phyloP scores from a whole-genome alignment of 306 rosid species.

The Dicorynia guianensis region DNA sequence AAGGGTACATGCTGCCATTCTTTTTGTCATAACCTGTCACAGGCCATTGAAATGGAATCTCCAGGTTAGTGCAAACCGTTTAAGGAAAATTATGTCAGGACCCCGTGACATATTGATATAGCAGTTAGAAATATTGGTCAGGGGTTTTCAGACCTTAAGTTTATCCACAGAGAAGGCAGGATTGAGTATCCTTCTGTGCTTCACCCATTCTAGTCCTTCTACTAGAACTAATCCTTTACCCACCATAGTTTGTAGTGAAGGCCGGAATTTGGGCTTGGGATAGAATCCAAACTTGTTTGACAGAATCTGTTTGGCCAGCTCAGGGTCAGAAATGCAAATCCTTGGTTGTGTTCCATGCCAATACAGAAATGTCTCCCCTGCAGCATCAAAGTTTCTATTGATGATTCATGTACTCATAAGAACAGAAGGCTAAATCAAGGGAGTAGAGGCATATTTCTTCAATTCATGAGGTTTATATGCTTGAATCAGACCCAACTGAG shows the following conservation, averaged over 20 bases:
- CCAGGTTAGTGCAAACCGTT: not conserved
- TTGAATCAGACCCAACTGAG: not conserved
- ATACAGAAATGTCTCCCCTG: constrained; percentile 48
- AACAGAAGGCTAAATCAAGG: not conserved
- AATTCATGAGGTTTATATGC: not conserved
- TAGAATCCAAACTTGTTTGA: constrained; percentile 19
- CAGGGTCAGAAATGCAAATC: no score
- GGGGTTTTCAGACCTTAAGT: constrained; percentile 35
- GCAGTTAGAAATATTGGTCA: not conserved
- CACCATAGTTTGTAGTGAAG: not conserved
- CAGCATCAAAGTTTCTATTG: not conserved
- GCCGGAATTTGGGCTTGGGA: constrained; percentile 9
- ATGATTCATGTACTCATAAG: not conserved
- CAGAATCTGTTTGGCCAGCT: no score
- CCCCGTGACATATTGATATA: not conserved
- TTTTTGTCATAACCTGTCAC: constrained; percentile 45
- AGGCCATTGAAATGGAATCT: not conserved
- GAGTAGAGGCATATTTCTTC: not conserved
- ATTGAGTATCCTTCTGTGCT: constrained; percentile 42
- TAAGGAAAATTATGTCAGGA: no score
- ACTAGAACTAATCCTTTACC: constrained; percentile 26
- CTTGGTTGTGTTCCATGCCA: constrained; percentile 32
- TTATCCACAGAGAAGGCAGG: constrained; percentile 48
- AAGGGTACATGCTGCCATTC: constrained; percentile 47
- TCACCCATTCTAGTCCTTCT: constrained; percentile 34